Base-by-base conservation (phyloP, 2,329 filamentous ascomycete genomes). In the Gaeumannomyces sp. region DNA sequence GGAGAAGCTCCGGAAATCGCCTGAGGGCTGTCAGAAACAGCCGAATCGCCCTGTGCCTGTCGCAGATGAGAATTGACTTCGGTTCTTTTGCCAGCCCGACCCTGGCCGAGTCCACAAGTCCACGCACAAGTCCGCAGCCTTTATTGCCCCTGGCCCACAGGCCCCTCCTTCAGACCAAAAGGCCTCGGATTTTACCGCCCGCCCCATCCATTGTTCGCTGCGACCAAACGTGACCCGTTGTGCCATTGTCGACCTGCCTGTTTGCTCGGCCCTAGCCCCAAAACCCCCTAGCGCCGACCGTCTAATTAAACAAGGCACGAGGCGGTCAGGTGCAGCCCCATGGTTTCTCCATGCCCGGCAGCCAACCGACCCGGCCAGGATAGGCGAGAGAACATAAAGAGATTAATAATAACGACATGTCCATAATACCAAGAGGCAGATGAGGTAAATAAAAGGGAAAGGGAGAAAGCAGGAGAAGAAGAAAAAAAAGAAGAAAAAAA, bases 261-360 rank as follows among this genome's bases (percentile, higher is more conserved):
- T 53, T 53, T 53, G 19, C 45, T 53, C 45, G 45, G 22, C 45
- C 45, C 45, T 53, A 53, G 45, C 45, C 45, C 45, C 45, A 53
- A 53, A 53, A 22, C 4, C 45, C 45, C 4, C 45, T 53, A 53
- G 45, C 45, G 45, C 11, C 19, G 10, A 19, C 13, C 22, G 19
- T 53, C 45, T n/a, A 53, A 53, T 53, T 53, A 53, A 53, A 53
- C 45, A 53, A 53, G 22, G 45, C 45, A 53, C 45, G 22, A 53
- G 22, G 45, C 45, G 45, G 45, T 53, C 45, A 53, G 45, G 22
- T 53, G 45, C 45, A 22, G 19, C 35, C 35, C 35, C 45, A 53
- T 53, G 45, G 45, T n/a, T 22, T n/a, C 19, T n/a, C 45, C 45
- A 22, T n/a, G 45, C 6, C 45, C 45, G 45, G 45, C 45, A 53